Base-by-base conservation (phyloP, 768 basidiomycete species). In the Brasilioporus rufonigricans region DNA sequence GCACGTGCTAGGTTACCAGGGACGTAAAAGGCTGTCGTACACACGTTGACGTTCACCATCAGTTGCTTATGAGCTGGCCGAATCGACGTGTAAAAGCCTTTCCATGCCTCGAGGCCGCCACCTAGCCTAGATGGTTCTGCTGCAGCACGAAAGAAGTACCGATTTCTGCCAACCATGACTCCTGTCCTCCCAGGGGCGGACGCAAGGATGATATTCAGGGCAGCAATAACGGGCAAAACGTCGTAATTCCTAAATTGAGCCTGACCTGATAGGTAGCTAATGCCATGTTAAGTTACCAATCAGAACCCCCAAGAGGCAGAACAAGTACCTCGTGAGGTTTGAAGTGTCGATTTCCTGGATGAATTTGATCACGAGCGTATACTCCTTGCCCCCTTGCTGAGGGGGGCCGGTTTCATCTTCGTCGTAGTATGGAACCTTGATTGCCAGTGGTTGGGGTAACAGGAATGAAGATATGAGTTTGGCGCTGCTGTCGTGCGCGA, bases 91-190 rank as follows among this genome's bases (percentile, higher is more conserved):
- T 74, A 72, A 62, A 68, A 84, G 48, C 68, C 83, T 74, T 71
- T 87, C 84, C 69, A 89, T 57, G 67, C 84, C 62, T 76, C 79
- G 53, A 77, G 82, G 19, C 85, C 86, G 24, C 77, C 78, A 13
- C 78, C 77, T 29, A 83, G 66, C 4, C 53, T n/a, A 12, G 47
- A 38, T 33, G 72, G 68, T 27, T 65, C 50, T 10, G 68, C 71
- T 5, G 65, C 71, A 14, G 60, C 19, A 23, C 70, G 70, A 66
- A 81, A 82, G 73, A 83, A 83, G 63, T 74, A 82, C 31, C 78
- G 73, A 63, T 82, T 81, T 50, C 74, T 67, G 23, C 82, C 81
- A 10, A 82, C 78, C 68, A 76, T 73, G 45, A 80, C 66, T n/a
- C 81, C 81, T 16, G 72, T 75, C 43, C 76, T 72, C n/a, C 70